Evolutionary conservation across 202 grass and related monocot genomes (phyloP).

Genomic region (Panicum virgatum): DNA sequence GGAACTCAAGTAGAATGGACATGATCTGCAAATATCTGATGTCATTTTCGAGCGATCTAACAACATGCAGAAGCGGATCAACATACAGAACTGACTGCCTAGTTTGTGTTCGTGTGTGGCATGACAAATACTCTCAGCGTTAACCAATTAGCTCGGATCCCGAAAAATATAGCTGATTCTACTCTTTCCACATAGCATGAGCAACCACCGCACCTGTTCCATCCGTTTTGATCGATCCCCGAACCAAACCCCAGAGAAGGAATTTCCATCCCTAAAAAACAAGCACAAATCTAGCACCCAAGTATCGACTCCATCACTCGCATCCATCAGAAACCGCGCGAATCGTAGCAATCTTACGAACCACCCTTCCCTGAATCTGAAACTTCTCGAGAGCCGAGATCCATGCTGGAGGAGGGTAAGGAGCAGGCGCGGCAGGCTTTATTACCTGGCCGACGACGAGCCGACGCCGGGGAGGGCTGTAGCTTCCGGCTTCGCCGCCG

Average conservation of each 20-base stretch:
- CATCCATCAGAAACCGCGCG: not conserved
- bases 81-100: not conserved
- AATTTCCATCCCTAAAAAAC: not conserved
- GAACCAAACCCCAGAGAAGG: not conserved
- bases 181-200: too few species aligned
- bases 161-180: not conserved
- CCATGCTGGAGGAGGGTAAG: not conserved
- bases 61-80: not conserved
- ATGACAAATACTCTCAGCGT: not conserved
- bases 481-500: not conserved
- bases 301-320: not conserved
- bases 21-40: not conserved
- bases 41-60: not conserved
- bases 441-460: constrained; percentile 18
- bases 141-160: constrained; percentile 6
- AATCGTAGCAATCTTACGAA: not conserved
- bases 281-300: constrained; percentile 4
- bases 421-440: not conserved
- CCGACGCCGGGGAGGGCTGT: not conserved
- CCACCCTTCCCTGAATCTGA: constrained; percentile 4
- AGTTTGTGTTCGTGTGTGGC: not conserved
- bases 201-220: not conserved
- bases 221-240: not conserved
- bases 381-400: constrained; percentile 15
- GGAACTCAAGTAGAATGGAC: not conserved